phyloP scores from a whole-genome alignment of 2,329 filamentous ascomycete genomes.

The Fusarium secorum region DNA sequence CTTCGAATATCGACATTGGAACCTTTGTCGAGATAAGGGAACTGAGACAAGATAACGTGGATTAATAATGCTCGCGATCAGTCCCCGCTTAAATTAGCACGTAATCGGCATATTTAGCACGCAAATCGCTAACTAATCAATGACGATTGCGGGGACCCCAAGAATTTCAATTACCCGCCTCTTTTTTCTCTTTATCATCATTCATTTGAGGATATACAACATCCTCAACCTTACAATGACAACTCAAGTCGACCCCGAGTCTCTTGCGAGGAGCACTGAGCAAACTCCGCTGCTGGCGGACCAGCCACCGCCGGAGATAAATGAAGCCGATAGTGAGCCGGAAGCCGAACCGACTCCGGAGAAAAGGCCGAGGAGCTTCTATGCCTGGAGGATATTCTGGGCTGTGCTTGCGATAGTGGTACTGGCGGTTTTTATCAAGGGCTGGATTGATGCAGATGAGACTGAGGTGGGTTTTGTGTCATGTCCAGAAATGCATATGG shows the following conservation, averaged over 20 bases:
- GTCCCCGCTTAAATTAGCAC: constrained; percentile 2
- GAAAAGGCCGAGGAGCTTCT: constrained; percentile 7
- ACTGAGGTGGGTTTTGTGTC: background rate
- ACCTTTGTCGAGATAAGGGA: background rate
- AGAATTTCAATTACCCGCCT: background rate
- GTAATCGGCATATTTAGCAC: background rate
- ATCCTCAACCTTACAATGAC: background rate
- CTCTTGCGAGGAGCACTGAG: background rate
- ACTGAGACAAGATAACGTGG: background rate
- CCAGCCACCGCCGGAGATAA: background rate
- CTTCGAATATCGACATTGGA: background rate
- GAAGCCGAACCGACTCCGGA: background rate
- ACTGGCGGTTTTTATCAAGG: constrained; percentile 5
- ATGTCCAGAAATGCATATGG: fast-evolving
- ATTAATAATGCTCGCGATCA: constrained; percentile 15
- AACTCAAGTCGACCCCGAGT: background rate
- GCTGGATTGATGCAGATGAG: constrained; percentile 22
- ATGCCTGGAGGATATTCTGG: constrained; percentile 20
- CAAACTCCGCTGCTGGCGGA: constrained; percentile 13
- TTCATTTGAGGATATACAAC: background rate
- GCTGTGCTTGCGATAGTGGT: background rate
- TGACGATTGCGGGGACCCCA: background rate
- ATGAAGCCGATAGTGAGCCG: background rate
- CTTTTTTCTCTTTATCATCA: background rate
- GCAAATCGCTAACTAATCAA: constrained; percentile 4